Evolutionary conservation across 2,329 filamentous ascomycete genomes (phyloP).

Genomic region (Claviceps pusilla): DNA sequence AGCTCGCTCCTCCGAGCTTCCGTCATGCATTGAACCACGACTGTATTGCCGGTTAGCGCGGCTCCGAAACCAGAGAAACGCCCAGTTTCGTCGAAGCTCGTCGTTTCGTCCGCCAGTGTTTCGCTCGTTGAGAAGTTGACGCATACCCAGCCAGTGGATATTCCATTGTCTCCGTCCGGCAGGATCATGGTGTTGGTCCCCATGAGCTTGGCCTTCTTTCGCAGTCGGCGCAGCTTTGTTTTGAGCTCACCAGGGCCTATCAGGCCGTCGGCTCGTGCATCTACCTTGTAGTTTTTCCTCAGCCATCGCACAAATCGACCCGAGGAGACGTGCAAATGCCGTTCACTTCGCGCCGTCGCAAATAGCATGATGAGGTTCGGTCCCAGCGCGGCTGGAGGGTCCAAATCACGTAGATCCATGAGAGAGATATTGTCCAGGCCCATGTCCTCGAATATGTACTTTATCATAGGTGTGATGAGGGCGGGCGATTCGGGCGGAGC

Average conservation of each 20-base stretch:
- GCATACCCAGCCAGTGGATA: slow-evolving; percentile 90
- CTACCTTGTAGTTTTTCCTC: slow-evolving; percentile 53
- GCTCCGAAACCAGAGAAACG: slow-evolving; percentile 65
- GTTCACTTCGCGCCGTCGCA: slow-evolving; percentile 78
- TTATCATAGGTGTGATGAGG: slow-evolving; percentile 55
- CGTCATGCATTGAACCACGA: slow-evolving; percentile 45
- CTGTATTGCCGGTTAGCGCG: slow-evolving; percentile 30
- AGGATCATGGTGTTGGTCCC: slow-evolving; percentile 54
- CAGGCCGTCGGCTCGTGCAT: slow-evolving; percentile 71
- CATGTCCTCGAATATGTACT: slow-evolving; percentile 69
- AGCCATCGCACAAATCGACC: slow-evolving; percentile 84
- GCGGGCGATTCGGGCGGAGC: slow-evolving; percentile 53
- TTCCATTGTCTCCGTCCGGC: slow-evolving; percentile 61
- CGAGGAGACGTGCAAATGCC: slow-evolving; percentile 81
- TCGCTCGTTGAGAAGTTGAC: slow-evolving; percentile 68
- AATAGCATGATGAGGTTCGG: slow-evolving; percentile 85
- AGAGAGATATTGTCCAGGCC: slow-evolving; percentile 71
- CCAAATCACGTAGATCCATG: slow-evolving; percentile 68
- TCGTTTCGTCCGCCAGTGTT: slow-evolving; percentile 31
- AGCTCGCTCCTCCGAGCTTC: slow-evolving; percentile 37
- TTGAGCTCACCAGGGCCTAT: slow-evolving; percentile 85
- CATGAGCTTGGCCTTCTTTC: slow-evolving; percentile 66
- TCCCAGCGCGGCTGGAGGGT: slow-evolving; percentile 76
- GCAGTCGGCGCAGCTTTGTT: slow-evolving; percentile 65
- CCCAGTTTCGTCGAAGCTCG: slow-evolving; percentile 31